phyloP scores from a whole-genome alignment of 2,329 filamentous ascomycete species.

The Nannizzia gypsea region DNA sequence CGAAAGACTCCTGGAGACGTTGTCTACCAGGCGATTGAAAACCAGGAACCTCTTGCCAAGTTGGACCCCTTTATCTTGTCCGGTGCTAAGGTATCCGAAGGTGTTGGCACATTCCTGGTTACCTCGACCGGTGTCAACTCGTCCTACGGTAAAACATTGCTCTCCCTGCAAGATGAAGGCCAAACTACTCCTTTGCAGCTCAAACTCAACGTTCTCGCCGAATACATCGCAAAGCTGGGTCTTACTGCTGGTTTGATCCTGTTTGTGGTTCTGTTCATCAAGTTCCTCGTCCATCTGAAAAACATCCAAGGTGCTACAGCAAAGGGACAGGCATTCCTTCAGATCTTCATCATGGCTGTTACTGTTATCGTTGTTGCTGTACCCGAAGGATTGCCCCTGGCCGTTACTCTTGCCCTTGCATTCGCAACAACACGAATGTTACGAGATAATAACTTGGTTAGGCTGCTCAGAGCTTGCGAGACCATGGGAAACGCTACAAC shows the following conservation, averaged over 20 bases:
- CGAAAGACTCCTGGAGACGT: conserved; percentile 55
- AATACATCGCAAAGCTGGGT: conserved; percentile 67
- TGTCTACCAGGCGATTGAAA: conserved; percentile 51
- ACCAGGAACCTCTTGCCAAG: conserved; percentile 49
- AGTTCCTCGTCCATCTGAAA: conserved; percentile 43
- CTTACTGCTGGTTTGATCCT: conserved; percentile 59
- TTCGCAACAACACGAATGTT: conserved; percentile 54
- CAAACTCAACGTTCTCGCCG: conserved; percentile 64
- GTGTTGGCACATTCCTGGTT: conserved; percentile 63
- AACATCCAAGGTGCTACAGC: conserved; percentile 11
- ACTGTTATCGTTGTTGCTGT: conserved; percentile 72
- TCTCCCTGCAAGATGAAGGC: conserved; percentile 63
- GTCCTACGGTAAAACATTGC: conserved; percentile 63
- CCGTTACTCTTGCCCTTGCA: conserved; percentile 50
- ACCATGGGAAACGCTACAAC: conserved; percentile 55
- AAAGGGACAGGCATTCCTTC: conserved; percentile 58
- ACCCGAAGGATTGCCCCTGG: conserved; percentile 51
- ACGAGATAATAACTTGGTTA: conserved; percentile 51
- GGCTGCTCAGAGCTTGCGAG: conserved; percentile 48
- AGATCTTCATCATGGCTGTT: conserved; percentile 67
- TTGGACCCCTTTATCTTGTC: conserved; percentile 72
- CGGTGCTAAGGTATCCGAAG: conserved; percentile 64
- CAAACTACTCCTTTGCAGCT: conserved; percentile 68
- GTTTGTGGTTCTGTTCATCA: conserved; percentile 70
- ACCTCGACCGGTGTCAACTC: conserved; percentile 64